Evolutionary conservation across 768 basidiomycete species (phyloP), one percentile per base, ranked within the genome.

Genomic region (Cystobasidium tubakii): DNA sequence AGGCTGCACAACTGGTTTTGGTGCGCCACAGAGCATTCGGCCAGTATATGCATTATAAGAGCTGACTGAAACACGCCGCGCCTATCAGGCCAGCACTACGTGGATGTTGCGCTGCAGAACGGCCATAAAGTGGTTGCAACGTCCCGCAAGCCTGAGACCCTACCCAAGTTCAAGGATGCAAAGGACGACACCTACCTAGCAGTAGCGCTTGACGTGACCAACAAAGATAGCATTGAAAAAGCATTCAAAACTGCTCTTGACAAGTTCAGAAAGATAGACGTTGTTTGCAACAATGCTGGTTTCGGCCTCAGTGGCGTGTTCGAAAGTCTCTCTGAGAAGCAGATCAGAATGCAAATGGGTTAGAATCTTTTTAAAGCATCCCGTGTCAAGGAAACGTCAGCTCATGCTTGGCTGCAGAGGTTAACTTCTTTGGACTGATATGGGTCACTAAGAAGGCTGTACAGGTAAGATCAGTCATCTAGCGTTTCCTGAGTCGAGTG

Each of bases 221-320:
- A 79, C 42, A 66, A 66, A 10, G 73, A 76, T 31, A 62, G 73
- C 12, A 77, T 81, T 19, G 77, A 75, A 13, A 77, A 74, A 17
- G 81, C 78, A 0, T 79, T 81, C 15, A 64, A 73, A 6, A 74
- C 60, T 1, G 78, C 79, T 9, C 62, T 78, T 12, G 70, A 71
- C 12, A 75, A 67, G 0, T 82, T 80, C 50, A 81, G 80, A 6
- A 64, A 69, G 15, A 76, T 82, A 1, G 81, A 82, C 63, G 75
- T 73, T 17, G 75, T 75, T 15, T 43, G 62, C 73, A 75, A 75
- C 55, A 75, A 76, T 62, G 75, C 75, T 34, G 76, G 76, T 1
- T 77, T 64, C 54, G 76, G 76, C 17, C 62, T 76, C 9, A 50
- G 27, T 62, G 76, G 76, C 9, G 54, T 31, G 27, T 77, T 77